Conservation (phyloP, 352 stramenopile species). For the Aphanomyces astaci region DNA sequence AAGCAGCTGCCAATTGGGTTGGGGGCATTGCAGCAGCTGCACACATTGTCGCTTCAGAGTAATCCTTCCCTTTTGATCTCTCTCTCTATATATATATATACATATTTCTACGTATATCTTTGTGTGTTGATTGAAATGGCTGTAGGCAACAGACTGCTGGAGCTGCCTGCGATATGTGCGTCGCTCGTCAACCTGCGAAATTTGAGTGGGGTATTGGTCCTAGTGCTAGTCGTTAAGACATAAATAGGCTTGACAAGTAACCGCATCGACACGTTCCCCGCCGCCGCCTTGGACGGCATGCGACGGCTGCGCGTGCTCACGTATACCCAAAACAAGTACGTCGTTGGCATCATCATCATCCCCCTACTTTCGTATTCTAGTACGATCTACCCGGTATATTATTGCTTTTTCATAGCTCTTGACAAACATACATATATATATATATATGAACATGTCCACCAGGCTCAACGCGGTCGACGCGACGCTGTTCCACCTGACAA, state of each 20-base stretch:
- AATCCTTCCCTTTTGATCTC: background rate
- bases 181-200: background rate
- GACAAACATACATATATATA: no score
- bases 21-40: background rate
- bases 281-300: background rate
- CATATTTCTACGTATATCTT: no score
- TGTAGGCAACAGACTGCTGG: slow-evolving; percentile 2
- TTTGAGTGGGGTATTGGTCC: background rate
- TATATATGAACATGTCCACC: no score
- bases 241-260: slow-evolving; percentile 11
- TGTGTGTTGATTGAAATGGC: no score
- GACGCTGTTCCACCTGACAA: background rate
- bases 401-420: no score
- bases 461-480: slow-evolving; percentile 2
- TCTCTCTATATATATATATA: background rate
- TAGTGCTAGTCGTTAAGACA: background rate
- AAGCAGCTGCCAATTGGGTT: background rate
- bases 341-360: no score
- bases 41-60: slow-evolving; percentile 7
- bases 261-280: background rate
- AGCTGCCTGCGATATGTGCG: background rate
- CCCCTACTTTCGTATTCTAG: no score
- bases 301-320: slow-evolving; percentile 1
- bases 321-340: slow-evolving; percentile 16
- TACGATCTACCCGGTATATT: no score